Percentiles rank a stretch among this genome's conserved stretches.
Evolutionary conservation across 371 early-diverging fungal species (phyloP).

Genomic region (Sporodiniella umbellata): DNA sequence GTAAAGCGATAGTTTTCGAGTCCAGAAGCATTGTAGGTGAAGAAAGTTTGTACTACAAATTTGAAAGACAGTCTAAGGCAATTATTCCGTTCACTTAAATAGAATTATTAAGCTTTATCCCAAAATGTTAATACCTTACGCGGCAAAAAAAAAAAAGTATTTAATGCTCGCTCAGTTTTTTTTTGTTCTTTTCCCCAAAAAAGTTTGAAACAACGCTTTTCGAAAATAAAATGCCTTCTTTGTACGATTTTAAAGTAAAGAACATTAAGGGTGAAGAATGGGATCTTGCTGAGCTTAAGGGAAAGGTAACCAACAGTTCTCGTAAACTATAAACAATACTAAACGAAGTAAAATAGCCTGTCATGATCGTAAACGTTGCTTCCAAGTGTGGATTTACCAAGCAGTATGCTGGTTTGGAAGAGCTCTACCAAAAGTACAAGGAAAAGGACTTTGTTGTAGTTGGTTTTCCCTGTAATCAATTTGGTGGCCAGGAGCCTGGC

Average conservation of each 20-base stretch:
- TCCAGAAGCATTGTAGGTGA: too few species aligned
- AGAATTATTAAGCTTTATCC: not conserved
- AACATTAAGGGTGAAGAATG: constrained; percentile 26
- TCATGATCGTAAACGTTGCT: constrained; percentile 91
- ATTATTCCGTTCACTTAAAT: too few species aligned
- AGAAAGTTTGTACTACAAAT: too few species aligned
- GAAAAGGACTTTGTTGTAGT: constrained; percentile 66
- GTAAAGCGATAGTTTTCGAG: too few species aligned
- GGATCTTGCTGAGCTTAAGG: constrained; percentile 22
- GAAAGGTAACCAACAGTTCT: constrained; percentile 21
- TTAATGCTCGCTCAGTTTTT: constrained; percentile 2
- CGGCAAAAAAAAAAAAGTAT: constrained; percentile 1
- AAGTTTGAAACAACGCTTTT: constrained; percentile 1
- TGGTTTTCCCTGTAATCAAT: constrained; percentile 89
- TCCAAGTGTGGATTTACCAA: constrained; percentile 92
- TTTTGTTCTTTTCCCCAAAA: not conserved
- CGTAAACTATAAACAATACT: not conserved
- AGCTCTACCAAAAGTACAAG: constrained; percentile 73
- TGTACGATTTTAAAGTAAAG: constrained; percentile 33
- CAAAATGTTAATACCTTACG: constrained; percentile 10
- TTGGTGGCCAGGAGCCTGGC: constrained; percentile 70
- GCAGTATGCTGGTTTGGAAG: constrained; percentile 80
- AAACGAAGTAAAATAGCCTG: constrained; percentile 34
- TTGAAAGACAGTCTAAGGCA: not conserved
- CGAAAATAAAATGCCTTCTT: constrained; percentile 15